A percentile compares a stretch with the other conserved stretches of the same genome.
phyloP scores from a whole-genome alignment of 2,329 filamentous ascomycete species.

The Tolypocladium guangdongense region DNA sequence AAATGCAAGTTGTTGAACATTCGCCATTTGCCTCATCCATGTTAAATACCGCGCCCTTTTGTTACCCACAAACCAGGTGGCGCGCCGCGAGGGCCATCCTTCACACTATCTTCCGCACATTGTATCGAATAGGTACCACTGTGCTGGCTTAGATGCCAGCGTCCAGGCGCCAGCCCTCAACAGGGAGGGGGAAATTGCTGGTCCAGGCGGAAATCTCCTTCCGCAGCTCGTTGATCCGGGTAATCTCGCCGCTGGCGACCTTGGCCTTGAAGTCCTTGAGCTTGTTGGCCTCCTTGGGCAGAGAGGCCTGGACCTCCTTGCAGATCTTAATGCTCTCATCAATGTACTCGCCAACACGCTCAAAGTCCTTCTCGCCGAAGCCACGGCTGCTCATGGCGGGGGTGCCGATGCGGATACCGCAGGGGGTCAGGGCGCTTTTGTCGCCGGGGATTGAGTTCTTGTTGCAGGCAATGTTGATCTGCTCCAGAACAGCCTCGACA shows the following conservation, averaged over 20 bases:
- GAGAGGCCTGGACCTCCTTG: slow-evolving; percentile 71
- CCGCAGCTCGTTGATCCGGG: slow-evolving; percentile 74
- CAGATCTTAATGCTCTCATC: slow-evolving; percentile 80
- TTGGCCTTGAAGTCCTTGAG: slow-evolving; percentile 98
- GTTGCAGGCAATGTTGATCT: slow-evolving; percentile 98
- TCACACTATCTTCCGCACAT: neutral
- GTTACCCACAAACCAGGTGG: neutral
- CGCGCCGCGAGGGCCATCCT: neutral
- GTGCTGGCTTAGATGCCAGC: slow-evolving; percentile 39
- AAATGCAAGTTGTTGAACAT: slow-evolving; percentile 16
- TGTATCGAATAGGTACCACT: neutral
- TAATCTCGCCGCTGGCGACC: slow-evolving; percentile 66
- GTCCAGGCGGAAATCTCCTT: slow-evolving; percentile 88
- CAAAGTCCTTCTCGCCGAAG: slow-evolving; percentile 86
- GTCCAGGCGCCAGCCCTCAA: slow-evolving; percentile 58
- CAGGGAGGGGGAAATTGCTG: slow-evolving; percentile 81
- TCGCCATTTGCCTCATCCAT: slow-evolving; percentile 11
- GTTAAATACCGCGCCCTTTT: slow-evolving; percentile 11
- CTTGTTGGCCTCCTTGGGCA: slow-evolving; percentile 98
- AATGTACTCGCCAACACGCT: slow-evolving; percentile 81
- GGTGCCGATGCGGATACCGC: slow-evolving; percentile 90
- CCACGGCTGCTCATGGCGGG: slow-evolving; percentile 96
- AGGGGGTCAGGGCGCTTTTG: slow-evolving; percentile 90
- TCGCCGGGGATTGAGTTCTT: slow-evolving; percentile 98
- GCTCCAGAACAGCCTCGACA: slow-evolving; percentile 90